Evolutionary conservation across 2,329 filamentous ascomycete genomes (phyloP).

Genomic region (Clarireedia hainanense): DNA sequence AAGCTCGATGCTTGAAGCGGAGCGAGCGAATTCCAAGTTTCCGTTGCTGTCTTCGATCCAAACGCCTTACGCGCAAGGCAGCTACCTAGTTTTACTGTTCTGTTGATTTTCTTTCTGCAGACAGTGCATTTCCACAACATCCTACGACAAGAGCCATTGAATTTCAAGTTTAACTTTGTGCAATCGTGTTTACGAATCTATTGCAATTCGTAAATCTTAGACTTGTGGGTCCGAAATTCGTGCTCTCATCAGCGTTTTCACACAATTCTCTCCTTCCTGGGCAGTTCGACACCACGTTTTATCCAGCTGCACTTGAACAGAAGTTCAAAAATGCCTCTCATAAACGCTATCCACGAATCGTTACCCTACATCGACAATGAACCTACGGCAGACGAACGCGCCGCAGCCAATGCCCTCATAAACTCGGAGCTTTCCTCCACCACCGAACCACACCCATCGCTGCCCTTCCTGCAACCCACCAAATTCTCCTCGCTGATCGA

Average conservation of each 20-base stretch:
- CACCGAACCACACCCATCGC: slow-evolving; percentile 30
- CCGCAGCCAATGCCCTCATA: slow-evolving; percentile 63
- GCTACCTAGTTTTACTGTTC: background rate
- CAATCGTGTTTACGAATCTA: no score
- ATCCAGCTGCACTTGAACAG: background rate
- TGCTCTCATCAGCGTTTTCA: background rate
- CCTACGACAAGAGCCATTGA: background rate
- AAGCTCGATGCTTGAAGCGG: background rate
- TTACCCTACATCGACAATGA: slow-evolving; percentile 62
- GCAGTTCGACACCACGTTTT: background rate
- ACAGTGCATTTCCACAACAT: background rate
- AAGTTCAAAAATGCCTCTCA: slow-evolving; percentile 20
- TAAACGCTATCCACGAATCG: slow-evolving; percentile 26
- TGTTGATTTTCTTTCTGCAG: background rate
- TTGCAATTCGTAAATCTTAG: no score
- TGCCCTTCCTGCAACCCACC: slow-evolving; percentile 46
- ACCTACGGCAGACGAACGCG: slow-evolving; percentile 54
- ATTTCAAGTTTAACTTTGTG: background rate
- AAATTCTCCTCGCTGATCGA: slow-evolving; percentile 59
- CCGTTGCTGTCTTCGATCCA: background rate
- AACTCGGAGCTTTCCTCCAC: slow-evolving; percentile 47
- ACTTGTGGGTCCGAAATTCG: no score
- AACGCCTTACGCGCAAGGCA: slow-evolving; percentile 9
- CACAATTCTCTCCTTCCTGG: background rate
- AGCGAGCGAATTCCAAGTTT: background rate